Evolutionary conservation across 225 moss, liverwort and hornwort genomes (phyloP).

Genomic region (Physcomitrellopsis africana): DNA sequence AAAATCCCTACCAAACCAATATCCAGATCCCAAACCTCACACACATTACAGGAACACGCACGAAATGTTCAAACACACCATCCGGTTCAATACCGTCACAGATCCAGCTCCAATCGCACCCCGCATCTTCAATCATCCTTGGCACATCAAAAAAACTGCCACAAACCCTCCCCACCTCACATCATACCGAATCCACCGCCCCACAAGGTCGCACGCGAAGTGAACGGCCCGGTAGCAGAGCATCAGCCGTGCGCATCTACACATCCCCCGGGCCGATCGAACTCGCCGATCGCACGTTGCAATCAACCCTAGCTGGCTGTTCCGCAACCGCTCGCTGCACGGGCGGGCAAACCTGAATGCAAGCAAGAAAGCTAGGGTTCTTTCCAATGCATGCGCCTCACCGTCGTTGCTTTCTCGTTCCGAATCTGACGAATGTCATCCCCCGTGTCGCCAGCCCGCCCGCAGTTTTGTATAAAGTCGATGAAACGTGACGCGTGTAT

Average conservation of each 20-base stretch:
- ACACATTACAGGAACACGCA: not conserved
- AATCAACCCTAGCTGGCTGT: conserved; percentile 42
- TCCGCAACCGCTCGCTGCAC: conserved; percentile 52
- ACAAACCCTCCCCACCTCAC: conserved; percentile 32
- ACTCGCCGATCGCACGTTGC: not conserved
- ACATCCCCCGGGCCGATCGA: not conserved
- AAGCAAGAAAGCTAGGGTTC: conserved; percentile 58
- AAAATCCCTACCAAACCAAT: conserved; percentile 15
- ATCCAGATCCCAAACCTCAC: not conserved
- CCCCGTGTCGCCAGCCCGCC: no score
- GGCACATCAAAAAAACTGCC: conserved; percentile 15
- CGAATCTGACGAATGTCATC: not conserved
- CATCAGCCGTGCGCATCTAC: conserved; percentile 37
- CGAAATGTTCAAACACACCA: not conserved
- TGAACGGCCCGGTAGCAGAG: conserved; percentile 18
- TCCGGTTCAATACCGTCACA: conserved; percentile 5
- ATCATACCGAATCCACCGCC: conserved; percentile 11
- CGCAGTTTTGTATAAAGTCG: no score
- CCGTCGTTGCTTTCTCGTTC: conserved; percentile 36
- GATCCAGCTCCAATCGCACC: conserved; percentile 18
- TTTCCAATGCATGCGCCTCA: conserved; percentile 37
- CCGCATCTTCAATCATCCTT: conserved; percentile 11
- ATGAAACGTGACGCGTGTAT: not conserved
- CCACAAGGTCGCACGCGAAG: conserved; percentile 13
- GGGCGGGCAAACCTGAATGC: conserved; percentile 49